Evolutionary conservation across 2,329 filamentous ascomycete genomes (phyloP), one percentile per base, ranked within the genome.

Genomic region (Hawksworthiomyces lignivorus): DNA sequence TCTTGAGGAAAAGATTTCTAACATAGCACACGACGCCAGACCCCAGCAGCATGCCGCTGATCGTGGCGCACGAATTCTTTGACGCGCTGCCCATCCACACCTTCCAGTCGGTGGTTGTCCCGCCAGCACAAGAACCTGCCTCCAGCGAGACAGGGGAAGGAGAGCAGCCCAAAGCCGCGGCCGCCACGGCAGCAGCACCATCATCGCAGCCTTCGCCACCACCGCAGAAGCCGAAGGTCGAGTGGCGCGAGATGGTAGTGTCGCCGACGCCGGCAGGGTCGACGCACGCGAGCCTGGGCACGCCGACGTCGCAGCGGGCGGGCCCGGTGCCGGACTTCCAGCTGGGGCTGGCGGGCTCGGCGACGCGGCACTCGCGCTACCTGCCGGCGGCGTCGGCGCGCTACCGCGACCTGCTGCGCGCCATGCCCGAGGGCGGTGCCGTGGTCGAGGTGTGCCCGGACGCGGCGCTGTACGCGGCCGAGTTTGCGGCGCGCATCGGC

Each of bases 21-120:
- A n/a, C n/a, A n/a, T n/a, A n/a, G n/a, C n/a, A 26, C 24, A 26
- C 24, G 24, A 12, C 24, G 12, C 3, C 51, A 82, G 80, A 77
- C 47, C 64, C 78, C 18, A 72, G 74, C 46, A 85, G 84, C 57
- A 85, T 81, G 18, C 90, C 92, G 1, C 94, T 97, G 61, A 94
- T 98, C 47, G 77, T 97, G 36, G 92, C 92, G 5, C 92, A 98
- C 60, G 92, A 98, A 60, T 97, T 98, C 70, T 98, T 98, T 65
- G 92, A 98, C 54, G 92, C 92, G 3, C 80, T 98, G 1, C 92
- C 92, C 26, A 96, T 98, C 52, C 89, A 98, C 61, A 82, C 87
- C 47, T 98, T 98, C 60, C 84, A 97, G 61, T 83, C 86, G 12
- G 73, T 90, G 38, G 58, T 63, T 6, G 60, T 68, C 26, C 58